Conservation (phyloP, 2,329 filamentous ascomycete genomes). For the Nakataea oryzae region DNA sequence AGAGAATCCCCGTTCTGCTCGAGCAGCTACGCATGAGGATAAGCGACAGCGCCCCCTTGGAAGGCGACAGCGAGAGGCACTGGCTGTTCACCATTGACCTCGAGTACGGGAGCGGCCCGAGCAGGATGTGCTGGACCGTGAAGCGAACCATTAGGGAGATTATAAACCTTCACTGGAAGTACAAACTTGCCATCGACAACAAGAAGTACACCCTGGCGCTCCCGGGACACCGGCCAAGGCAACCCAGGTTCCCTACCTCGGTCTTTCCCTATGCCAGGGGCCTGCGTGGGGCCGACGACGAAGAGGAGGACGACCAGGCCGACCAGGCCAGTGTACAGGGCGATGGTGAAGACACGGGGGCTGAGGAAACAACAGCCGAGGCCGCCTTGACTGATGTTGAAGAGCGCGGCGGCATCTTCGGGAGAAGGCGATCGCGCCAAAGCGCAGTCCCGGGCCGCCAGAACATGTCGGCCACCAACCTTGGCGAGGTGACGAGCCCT, state of each 20-base stretch:
- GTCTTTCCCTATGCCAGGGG: constrained; percentile 84
- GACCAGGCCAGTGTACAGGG: constrained; percentile 20
- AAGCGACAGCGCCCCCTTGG: constrained; percentile 63
- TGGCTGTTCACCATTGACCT: constrained; percentile 84
- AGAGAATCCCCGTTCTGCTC: constrained; percentile 84
- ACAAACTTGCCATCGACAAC: constrained; percentile 77
- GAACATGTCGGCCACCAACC: background rate
- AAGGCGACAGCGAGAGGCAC: constrained; percentile 57
- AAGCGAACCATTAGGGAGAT: constrained; percentile 82
- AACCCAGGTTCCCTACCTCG: constrained; percentile 82
- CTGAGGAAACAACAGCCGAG: constrained; percentile 27
- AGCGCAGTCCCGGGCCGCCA: background rate
- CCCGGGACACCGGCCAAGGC: constrained; percentile 60
- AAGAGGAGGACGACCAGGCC: constrained; percentile 51
- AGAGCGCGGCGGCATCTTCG: constrained; percentile 20
- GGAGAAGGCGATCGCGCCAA: background rate
- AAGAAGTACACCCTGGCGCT: constrained; percentile 69
- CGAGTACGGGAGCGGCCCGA: constrained; percentile 91
- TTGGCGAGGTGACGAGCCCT: background rate
- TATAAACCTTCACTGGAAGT: constrained; percentile 83
- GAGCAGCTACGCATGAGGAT: constrained; percentile 90
- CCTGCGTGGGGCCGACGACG: constrained; percentile 65
- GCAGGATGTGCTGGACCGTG: constrained; percentile 94
- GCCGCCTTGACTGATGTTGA: constrained; percentile 42
- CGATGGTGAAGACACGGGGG: constrained; percentile 12